Conservation (phyloP, 2,329 filamentous ascomycete species). For the Mariannaea sp. region DNA sequence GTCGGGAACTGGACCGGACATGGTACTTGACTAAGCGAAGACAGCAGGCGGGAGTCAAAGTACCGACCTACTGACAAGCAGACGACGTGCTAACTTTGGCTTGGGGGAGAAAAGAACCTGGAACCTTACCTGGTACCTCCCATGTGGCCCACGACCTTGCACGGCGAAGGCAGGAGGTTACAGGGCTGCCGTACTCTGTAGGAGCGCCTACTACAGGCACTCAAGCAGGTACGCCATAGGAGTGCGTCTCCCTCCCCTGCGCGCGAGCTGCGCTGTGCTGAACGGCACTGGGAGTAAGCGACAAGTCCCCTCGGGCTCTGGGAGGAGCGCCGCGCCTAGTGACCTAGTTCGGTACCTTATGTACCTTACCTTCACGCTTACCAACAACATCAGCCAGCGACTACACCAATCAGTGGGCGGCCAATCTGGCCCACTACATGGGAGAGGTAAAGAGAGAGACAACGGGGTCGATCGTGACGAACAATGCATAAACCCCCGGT, state of each 20-base stretch:
- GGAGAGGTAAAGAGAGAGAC: conserved; percentile 17
- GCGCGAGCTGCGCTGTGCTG: conserved; percentile 4
- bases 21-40: not conserved
- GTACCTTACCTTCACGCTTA: conserved; percentile 6
- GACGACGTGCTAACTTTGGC: no score
- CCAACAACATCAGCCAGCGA: conserved; percentile 7
- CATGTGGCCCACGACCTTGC: conserved; percentile 6
- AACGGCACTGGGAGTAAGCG: conserved; percentile 25
- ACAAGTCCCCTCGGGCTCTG: conserved; percentile 23
- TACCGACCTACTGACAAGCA: not conserved
- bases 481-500: not conserved
- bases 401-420: conserved; percentile 16
- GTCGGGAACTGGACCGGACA: not conserved
- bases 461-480: conserved; percentile 9
- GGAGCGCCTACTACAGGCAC: no score
- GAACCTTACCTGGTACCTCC: no score
- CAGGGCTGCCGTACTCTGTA: no score
- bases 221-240: no score
- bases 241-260: no score
- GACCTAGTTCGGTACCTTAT: conserved; percentile 7
- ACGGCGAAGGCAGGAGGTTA: conserved; percentile 31
- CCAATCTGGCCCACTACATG: conserved; percentile 13
- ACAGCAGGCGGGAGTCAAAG: not conserved
- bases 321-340: conserved; percentile 21
- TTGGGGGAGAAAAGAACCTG: no score